Evolutionary conservation across 345 rosid species (phyloP), one percentile per base, ranked within the genome.

Genomic region (Corchorus olitorius): DNA sequence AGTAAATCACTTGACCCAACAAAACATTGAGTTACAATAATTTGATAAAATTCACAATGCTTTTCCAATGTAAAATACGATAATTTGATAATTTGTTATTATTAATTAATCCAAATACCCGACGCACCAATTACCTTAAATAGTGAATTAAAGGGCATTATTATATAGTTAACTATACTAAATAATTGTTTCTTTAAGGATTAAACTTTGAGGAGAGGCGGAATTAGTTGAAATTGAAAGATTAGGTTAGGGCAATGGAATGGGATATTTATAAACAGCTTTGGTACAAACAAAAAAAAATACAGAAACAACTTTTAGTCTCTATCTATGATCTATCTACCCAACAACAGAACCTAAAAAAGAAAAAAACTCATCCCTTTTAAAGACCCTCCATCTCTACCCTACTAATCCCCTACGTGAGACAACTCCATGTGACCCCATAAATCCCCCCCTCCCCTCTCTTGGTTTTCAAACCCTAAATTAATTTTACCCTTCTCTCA

Each of bases 381-480:
- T 39, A 76, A 80, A 70, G 63, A 75, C 74, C 84, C 43, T 39
- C 43, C 43, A 4, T 39, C 43, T 39, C 43, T 39, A 3, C 4
- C 5, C 80, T 75, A 72, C 39, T 74, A 49, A 67, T 20, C 3
- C 75, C 79, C 78, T 64, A 71, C 55, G 19, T 46, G 59, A 77
- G 89, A 86, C 89, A 88, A 83, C 53, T 81, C 86, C 91, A 84
- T 83, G 91, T 86, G 89, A 84, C 55, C 80, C 80, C 58, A 46
- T 66, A 78, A 83, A 73, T 72, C 79, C 43, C 43, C 43, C 43
- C 43, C 4, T 6, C 43, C 43, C 43, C 6, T 39, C 43, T 6
- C 85, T 82, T 84, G 87, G 80, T 75, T 64, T 78, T 80, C 80
- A 82, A 84, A 84, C 84, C 84, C 85, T 75, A 76, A 78, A 3